phyloP scores from a whole-genome alignment of 1,139 yeast genomes.

The Candida neerlandica region DNA sequence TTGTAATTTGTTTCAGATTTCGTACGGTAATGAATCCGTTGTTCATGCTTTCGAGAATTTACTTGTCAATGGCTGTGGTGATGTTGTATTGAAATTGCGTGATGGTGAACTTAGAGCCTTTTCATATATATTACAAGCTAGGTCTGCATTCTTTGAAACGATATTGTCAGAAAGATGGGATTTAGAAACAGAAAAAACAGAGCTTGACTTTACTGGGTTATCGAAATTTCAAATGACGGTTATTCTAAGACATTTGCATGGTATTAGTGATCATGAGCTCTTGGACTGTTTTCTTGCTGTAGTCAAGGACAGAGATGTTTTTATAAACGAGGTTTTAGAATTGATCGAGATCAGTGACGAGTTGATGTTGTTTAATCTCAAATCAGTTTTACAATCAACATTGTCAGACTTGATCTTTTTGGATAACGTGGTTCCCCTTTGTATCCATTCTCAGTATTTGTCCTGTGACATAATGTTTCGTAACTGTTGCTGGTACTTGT shows the following conservation, averaged over 20 bases:
- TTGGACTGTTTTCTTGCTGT: conserved; percentile 39
- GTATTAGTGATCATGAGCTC: conserved; percentile 46
- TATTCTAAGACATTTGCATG: conserved; percentile 61
- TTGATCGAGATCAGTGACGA: conserved; percentile 67
- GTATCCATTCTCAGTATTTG: conserved; percentile 55
- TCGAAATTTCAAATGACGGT: conserved; percentile 47
- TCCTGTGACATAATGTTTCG: conserved; percentile 58
- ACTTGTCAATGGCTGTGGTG: conserved; percentile 20
- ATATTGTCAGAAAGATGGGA: conserved; percentile 61
- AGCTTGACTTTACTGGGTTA: conserved; percentile 49
- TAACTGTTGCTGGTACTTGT: conserved; percentile 69
- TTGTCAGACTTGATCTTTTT: conserved; percentile 59
- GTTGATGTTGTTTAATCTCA: conserved; percentile 59
- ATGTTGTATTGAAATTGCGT: conserved; percentile 31
- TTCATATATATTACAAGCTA: conserved; percentile 51
- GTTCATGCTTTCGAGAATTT: conserved; percentile 17
- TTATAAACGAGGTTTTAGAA: conserved; percentile 58
- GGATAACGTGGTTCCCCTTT: conserved; percentile 62
- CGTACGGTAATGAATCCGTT: conserved; percentile 1
- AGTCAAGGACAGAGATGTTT: conserved; percentile 34
- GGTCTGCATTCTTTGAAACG: conserved; percentile 69
- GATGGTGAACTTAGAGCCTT: conserved; percentile 50
- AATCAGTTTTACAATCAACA: conserved; percentile 63
- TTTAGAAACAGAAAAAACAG: conserved; percentile 16
- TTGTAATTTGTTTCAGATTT: conserved; percentile 11